Evolutionary conservation across 176 grass and related monocot species (phyloP), one percentile per base, ranked within the genome.

Genomic region (Rhynchospora pubera): DNA sequence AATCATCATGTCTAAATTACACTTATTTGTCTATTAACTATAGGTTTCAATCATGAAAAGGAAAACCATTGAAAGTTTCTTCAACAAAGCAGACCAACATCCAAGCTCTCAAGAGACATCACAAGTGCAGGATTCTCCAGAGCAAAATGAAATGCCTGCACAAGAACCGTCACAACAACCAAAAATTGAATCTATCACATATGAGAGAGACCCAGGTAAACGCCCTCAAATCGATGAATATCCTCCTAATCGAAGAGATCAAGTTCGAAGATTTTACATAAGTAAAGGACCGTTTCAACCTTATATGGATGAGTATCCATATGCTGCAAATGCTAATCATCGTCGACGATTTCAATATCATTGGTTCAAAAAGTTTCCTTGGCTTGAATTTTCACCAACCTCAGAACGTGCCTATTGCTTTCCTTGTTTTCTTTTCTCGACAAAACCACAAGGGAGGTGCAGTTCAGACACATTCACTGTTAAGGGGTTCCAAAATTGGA

Each of bases 381-480:
- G 77, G 77, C 5, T 80, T 0, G 77, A 80, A 13, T 80, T 30
- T 43, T 80, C 77, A 39, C 77, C 77, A 18, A 22, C 42, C 51
- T 61, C 77, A 60, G 32, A 80, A 9, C 10, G 52, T 80, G 77
- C 77, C 7, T 80, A 80, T 43, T 80, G 77, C 0, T 60, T 80
- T 8, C 77, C 77, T 28, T 80, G 77, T 43, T 80, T 80, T 80
- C 77, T 80, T 6, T 80, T 80, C 43, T 0, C 77, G 42, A 80
- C 15, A 80, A 80, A 80, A 19, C 22, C 51, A 57, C 30, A 30
- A 42, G 53, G 77, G 6, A 80, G 10, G 70, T 76, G 70, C 2
- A 2, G 70, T 26, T 76, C 70, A 76, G 70, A 73, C 22, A 43
- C 67, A 73, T 73, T 73, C 18, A 73, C 67, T 5, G 42, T 73